phyloP scores from a whole-genome alignment of 2,329 filamentous ascomycete species.

The Cercospora sp. region DNA sequence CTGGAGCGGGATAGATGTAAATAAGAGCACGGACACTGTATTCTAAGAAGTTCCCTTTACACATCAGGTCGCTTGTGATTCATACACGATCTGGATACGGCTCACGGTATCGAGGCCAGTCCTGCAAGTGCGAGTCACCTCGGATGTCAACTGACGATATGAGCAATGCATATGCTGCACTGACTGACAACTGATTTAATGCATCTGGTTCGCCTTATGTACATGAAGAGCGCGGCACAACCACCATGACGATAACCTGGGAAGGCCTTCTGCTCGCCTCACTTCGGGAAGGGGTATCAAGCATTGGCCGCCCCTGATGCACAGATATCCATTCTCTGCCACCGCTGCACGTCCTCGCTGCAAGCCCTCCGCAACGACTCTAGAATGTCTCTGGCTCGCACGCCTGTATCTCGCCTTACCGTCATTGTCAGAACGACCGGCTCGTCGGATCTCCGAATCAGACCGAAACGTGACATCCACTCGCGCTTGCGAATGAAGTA shows the following conservation, averaged over 20 bases:
- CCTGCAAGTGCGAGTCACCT: not conserved
- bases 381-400: conserved; percentile 20
- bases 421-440: conserved; percentile 3
- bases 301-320: conserved; percentile 1
- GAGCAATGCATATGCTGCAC: not conserved
- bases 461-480: conserved; percentile 6
- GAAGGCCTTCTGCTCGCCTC: not conserved
- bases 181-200: not conserved
- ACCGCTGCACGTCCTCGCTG: conserved; percentile 14
- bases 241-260: not conserved
- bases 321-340: conserved; percentile 21
- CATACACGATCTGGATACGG: not conserved
- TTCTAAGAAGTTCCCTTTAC: conserved; percentile 16
- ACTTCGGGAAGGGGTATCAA: not conserved
- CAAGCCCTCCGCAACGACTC: conserved; percentile 3
- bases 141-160: not conserved
- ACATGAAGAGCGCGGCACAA: not conserved
- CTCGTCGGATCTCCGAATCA: conserved; percentile 8
- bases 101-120: not conserved
- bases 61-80: not conserved
- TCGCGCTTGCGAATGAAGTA: conserved; percentile 17
- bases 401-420: conserved; percentile 6
- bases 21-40: conserved; percentile 28
- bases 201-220: not conserved
- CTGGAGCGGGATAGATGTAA: conserved; percentile 20